Base-by-base conservation (phyloP, 2,329 filamentous ascomycete species). In the Penicillium polonicum region DNA sequence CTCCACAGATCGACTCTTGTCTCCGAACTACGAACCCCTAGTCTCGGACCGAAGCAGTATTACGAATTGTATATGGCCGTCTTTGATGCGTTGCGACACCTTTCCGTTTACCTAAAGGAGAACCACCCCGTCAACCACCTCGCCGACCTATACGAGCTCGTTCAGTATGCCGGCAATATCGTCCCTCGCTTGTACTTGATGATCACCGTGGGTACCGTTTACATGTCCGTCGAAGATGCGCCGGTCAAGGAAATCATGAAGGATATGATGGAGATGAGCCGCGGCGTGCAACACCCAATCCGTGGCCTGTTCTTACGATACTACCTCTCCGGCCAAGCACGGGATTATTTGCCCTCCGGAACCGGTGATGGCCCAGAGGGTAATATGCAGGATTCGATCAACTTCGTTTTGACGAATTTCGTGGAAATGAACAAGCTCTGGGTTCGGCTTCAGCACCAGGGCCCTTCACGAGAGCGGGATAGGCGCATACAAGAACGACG, bases 231-330 rank as follows among this genome's bases (percentile, higher is more conserved):
- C 71, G 90, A 94, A 70, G 94, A 97, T 82, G 94, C 95, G 58
- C 94, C 94, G 0, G 94, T 99, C 66, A 99, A 99, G 79, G 94
- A 99, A 80, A 91, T 99, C 62, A 99, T 99, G 94, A 99, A 99
- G 79, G 94, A 99, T 76, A 99, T 99, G 94, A 99, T 99, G 94
- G 94, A 99, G 77, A 99, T 99, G 94, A 97, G 92, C 77, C 86
- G 94, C 62, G 94, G 94, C 56, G 92, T 99, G 23, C 94, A 99
- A 72, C 94, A 99, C 76, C 94, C 94, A 17, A 92, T 97, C 62
- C 90, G 94, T 57, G 94, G 94, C 19, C 82, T 99, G 55, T 99
- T 99, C 74, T 79, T 99, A 69, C 88, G 94, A 72, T 99, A 99
- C 78, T 99, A 97, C 73, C 84, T 99, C 51, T 94, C 91, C 25